A percentile compares a stretch with the other conserved stretches of the same genome.
Evolutionary conservation across 441 rosid genomes (phyloP).

Genomic region (Cnidoscolus chayamansa): DNA sequence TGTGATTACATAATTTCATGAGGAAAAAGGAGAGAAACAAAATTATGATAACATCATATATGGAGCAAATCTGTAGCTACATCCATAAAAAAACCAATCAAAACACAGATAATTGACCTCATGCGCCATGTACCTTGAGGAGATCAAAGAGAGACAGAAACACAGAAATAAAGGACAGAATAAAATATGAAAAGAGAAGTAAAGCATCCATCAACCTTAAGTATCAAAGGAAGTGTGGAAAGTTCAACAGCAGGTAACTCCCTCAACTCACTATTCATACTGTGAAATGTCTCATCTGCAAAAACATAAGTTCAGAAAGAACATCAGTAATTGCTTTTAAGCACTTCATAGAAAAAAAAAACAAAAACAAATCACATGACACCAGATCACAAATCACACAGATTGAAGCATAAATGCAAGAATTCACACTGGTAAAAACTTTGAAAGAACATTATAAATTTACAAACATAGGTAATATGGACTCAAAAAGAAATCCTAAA

Average conservation of each 20-base stretch:
- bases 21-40: background rate
- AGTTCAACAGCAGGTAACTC: slow-evolving; percentile 97
- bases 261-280: slow-evolving; percentile 75
- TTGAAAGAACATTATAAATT: no score
- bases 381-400: background rate
- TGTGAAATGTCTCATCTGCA: slow-evolving; percentile 85
- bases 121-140: background rate
- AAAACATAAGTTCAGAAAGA: slow-evolving; percentile 16
- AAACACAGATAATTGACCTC: background rate
- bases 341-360: background rate
- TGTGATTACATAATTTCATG: background rate
- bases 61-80: background rate
- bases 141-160: background rate
- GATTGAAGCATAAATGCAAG: no score
- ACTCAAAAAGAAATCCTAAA: no score
- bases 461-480: no score
- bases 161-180: background rate
- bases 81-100: slow-evolving; percentile 5
- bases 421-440: no score
- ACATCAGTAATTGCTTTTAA: background rate
- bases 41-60: background rate
- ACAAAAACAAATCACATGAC: background rate
- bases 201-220: slow-evolving; percentile 59
- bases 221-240: slow-evolving; percentile 83
- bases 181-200: background rate